Evolutionary conservation across 768 basidiomycete genomes (phyloP), one percentile per base, ranked within the genome.

Genomic region (Podaxis pistillaris): DNA sequence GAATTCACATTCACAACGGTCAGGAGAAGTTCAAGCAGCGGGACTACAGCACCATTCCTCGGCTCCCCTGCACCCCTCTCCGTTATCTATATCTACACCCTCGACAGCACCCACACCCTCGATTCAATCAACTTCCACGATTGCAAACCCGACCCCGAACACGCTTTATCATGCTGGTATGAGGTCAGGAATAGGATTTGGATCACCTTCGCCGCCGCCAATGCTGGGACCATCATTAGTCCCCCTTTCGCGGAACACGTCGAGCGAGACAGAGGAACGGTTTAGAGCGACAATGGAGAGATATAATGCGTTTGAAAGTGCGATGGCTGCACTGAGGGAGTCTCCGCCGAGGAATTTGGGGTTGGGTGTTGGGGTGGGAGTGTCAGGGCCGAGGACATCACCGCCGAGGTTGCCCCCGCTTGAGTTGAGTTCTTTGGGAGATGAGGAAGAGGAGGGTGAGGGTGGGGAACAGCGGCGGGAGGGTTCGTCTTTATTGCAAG

Each of bases 381-480:
- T 26, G 7, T 15, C 15, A 60, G 19, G 22, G 24, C 58, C n/a
- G 5, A 47, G n/a, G 47, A 53, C 53, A 17, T 62, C 60, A 41
- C 60, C 60, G 3, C 60, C 60, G 53, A 62, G 60, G 30, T 37
- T 62, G n/a, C 60, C 60, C n/a, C 60, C 60, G 15, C 41, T 62
- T 12, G 53, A 55, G 44, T 47, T 62, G 53, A 62, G 60, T 47
- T 37, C 53, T 24, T 30, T 37, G 46, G n/a, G 22, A 19, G 33
- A 58, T 47, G 46, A 22, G 28, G 57, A 58, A 19, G 44, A 49
- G 6, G 57, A 33, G 9, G 56, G 47, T 19, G 57, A 49, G 28
- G 38, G 44, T 33, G 37, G n/a, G n/a, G n/a, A n/a, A 22, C 36
- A 22, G 22, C 26, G 8, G 46, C 9, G 28, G 5, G 46, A 30